Evolutionary conservation across 177 flowering plant species (phyloP), one percentile per base, ranked within the genome.

Genomic region (Telopea speciosissima): DNA sequence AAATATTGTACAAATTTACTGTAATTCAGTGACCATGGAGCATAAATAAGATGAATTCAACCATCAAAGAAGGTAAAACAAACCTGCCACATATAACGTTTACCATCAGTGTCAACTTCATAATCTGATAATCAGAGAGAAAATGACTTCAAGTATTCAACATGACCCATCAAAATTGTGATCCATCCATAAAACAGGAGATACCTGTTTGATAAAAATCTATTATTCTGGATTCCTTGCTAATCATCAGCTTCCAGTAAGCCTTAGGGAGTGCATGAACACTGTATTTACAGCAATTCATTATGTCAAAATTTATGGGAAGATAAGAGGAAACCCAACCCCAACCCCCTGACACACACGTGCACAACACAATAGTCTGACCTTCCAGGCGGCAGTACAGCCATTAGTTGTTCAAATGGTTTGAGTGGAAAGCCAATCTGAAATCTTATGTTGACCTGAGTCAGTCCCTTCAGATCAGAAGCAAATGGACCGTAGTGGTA

Each of bases 401-500:
- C 85, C 86, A 87, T 79, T 5, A 87, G 79, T 40, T 84, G 88
- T 70, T 82, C 85, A 72, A 86, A 82, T 0, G 91, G 91, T 65
- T 72, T 76, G 56, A 84, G 86, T 0, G 89, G 89, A 31, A 61
- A 66, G 33, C 85, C 87, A 70, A 73, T 74, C 9, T 75, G 62
- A 52, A 88, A 86, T 5, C 66, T 74, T 19, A 76, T 72, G 40
- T 73, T 54, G 3, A 75, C 65, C n/a, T 69, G 68, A 1, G 78
- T 25, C 9, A 88, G 72, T 0, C 88, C 86, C 61, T 75, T 80
- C 3, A 86, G 44, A 25, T 88, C 89, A 0, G 91, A 88, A n/a
- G 86, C 88, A 75, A 83, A 83, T 5, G 88, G 88, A 24, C 85
- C 88, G 73, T 82, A 80, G 45, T 84, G 83, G 22, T 61, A 82